Conservation (phyloP, 179 eudicot species). For the Spinacia oleracea region DNA sequence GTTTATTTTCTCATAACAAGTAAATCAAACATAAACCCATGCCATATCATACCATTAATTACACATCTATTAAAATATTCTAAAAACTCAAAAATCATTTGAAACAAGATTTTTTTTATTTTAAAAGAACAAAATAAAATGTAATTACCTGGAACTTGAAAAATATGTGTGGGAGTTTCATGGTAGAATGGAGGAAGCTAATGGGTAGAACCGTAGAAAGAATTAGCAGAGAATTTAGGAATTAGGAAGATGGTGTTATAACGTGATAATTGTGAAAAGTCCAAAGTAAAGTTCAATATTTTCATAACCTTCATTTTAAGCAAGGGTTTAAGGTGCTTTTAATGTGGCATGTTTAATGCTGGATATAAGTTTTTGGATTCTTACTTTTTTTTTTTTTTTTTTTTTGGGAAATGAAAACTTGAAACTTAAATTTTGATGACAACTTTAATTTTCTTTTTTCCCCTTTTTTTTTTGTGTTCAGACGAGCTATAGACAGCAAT, state of each 20-base stretch:
- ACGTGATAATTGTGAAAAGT: conserved; percentile 22
- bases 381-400: too few species aligned
- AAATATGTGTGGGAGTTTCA: conserved; percentile 40
- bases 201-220: background rate
- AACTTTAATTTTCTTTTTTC: too few species aligned
- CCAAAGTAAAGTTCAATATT: conserved; percentile 25
- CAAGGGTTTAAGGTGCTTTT: conserved; percentile 23
- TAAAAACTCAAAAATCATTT: background rate
- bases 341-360: conserved; percentile 6
- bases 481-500: too few species aligned
- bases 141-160: conserved; percentile 47
- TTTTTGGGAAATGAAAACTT: background rate
- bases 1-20: background rate
- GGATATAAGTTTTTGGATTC: too few species aligned
- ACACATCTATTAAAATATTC: background rate
- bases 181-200: conserved; percentile 1
- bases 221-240: conserved; percentile 2
- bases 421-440: background rate
- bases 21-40: background rate
- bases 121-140: background rate
- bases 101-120: too few species aligned
- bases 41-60: too few species aligned
- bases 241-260: conserved; percentile 12
- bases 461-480: too few species aligned
- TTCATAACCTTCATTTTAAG: conserved; percentile 26